Conservation (phyloP, 768 basidiomycete genomes). For the Amanita polypyramis region DNA sequence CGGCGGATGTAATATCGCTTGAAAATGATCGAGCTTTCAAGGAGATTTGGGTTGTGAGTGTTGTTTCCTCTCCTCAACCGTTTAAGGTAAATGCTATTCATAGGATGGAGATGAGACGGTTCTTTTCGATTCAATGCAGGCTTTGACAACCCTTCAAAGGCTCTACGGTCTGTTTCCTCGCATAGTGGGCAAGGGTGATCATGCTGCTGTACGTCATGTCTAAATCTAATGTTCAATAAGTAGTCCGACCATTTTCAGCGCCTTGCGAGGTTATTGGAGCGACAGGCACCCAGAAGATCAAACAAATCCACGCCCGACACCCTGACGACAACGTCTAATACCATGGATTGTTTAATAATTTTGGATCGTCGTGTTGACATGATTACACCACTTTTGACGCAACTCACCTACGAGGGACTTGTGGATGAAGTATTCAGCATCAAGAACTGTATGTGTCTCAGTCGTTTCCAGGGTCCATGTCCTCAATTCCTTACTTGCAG, state of each 20-base stretch:
- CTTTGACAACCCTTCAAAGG: conserved; percentile 72
- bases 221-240: conserved; percentile 12
- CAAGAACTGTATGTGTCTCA: conserved; percentile 55
- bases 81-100: conserved; percentile 7
- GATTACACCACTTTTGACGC: conserved; percentile 92
- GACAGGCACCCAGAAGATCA: conserved; percentile 36
- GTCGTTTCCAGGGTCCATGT: not conserved
- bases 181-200: conserved; percentile 88
- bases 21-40: conserved; percentile 80
- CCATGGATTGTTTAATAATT: conserved; percentile 79
- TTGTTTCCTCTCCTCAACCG: conserved; percentile 2
- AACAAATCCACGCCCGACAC: conserved; percentile 27
- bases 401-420: conserved; percentile 93
- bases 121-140: conserved; percentile 82
- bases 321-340: conserved; percentile 38
- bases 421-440: conserved; percentile 89
- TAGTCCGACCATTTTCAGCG: conserved; percentile 36
- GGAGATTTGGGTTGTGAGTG: conserved; percentile 83
- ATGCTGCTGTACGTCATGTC: conserved; percentile 44
- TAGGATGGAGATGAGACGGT: conserved; percentile 92
- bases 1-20: conserved; percentile 86
- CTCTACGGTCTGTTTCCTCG: conserved; percentile 86
- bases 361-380: conserved; percentile 89
- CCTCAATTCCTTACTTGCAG: conserved; percentile 24
- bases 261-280: conserved; percentile 60